Evolutionary conservation across 2,329 filamentous ascomycete species (phyloP).

Genomic region (Aspergillus ochraceus): DNA sequence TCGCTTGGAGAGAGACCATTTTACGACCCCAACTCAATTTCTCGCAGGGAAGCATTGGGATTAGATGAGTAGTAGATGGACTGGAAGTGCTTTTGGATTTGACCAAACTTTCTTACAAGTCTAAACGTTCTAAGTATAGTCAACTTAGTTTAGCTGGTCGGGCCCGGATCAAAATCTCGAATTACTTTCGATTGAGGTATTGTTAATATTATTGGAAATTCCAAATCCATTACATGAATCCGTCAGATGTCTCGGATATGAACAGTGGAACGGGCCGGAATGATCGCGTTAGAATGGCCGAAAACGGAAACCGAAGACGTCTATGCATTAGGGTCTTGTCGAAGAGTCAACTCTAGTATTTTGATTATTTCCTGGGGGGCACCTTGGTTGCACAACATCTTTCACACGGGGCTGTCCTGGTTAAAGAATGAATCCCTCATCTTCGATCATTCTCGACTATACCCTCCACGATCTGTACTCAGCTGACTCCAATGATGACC

Average conservation of each 20-base stretch:
- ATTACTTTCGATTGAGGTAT: background rate
- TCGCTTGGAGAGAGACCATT: background rate
- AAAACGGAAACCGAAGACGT: background rate
- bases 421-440: background rate
- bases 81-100: no score
- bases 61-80: background rate
- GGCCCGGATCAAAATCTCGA: background rate
- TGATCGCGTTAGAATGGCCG: background rate
- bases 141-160: background rate
- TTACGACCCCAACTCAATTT: background rate
- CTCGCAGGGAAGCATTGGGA: background rate
- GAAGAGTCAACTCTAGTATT: no score
- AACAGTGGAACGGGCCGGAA: background rate
- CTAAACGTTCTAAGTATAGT: no score
- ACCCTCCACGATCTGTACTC: constrained; percentile 1
- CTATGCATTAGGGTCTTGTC: background rate
- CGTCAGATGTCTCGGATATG: background rate
- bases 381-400: no score
- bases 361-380: no score
- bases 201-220: background rate
- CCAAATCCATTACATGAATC: background rate
- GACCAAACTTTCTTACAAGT: no score
- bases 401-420: no score
- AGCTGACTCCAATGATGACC: background rate
- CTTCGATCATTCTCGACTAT: background rate